phyloP scores from a whole-genome alignment of 2,329 filamentous ascomycete species.

The Sclerotinia nivalis region DNA sequence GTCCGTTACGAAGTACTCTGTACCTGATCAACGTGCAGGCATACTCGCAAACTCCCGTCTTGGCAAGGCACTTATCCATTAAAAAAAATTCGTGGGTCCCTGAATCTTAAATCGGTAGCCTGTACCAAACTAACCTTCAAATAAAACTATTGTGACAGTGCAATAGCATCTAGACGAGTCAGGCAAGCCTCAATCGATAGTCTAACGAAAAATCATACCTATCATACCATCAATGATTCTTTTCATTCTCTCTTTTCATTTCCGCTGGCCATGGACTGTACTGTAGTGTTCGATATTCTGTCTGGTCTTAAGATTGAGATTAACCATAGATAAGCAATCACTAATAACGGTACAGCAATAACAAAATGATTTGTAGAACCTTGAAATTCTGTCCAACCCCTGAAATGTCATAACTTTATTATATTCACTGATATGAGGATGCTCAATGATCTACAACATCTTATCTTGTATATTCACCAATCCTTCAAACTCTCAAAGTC shows the following conservation, averaged over 20 bases:
- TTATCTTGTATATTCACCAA: not conserved
- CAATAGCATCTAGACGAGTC: not conserved
- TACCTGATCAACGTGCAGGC: not conserved
- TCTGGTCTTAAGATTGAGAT: not conserved
- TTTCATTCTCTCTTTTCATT: not conserved
- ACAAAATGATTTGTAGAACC: not conserved
- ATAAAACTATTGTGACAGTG: not conserved
- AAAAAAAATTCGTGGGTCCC: not conserved
- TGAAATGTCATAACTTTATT: not conserved
- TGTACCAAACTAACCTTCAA: not conserved
- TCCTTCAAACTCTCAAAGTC: not conserved
- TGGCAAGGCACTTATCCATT: not conserved
- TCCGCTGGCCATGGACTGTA: not conserved
- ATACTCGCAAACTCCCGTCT: constrained; percentile 8
- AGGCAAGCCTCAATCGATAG: constrained; percentile 3
- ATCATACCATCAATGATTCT: not conserved
- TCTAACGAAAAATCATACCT: not conserved
- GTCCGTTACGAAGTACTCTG: not conserved
- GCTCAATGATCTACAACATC: not conserved
- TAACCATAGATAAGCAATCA: not conserved
- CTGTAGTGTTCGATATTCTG: not conserved
- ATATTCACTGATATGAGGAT: constrained; percentile 2
- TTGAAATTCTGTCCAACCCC: too few species aligned
- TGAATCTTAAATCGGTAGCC: not conserved
- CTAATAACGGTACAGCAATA: not conserved